Base-by-base conservation (phyloP, 163 green algal genomes). In the Scenedesmus sp. region DNA sequence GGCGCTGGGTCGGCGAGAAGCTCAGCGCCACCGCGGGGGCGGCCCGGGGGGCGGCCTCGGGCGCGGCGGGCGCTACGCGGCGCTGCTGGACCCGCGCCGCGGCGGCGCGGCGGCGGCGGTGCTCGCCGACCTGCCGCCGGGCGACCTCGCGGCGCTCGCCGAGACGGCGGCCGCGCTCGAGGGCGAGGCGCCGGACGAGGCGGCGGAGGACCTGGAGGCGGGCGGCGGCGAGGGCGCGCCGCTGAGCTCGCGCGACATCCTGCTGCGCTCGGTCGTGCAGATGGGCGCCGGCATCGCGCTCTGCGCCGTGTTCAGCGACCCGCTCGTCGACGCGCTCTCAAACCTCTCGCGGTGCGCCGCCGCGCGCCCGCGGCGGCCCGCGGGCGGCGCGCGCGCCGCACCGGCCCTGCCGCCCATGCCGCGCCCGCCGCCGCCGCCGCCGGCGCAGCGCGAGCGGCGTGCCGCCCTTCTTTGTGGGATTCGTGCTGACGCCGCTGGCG, bases 401-500 rank as follows among this genome's bases (percentile, higher is more conserved):
- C 57, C 2, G 39, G 22, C 39, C 20, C 11, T 63, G 26, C 14
- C 60, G 17, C 24, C 17, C 22, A 3, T 75, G 66, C 66, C 56
- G 44, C 57, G 18, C 26, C 28, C 17, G 34, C 42, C 45, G 53
- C 18, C 60, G 29, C 26, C 34, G 9, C 17, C 31, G 28, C 18
- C 62, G 86, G 20, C 83, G 75, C 56, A 84, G 78, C 66, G 84
- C 88, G 3, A 85, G 78, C 1, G 57, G 70, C 45, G 85, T 94
- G 39, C 78, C 85, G 15, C 34, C 81, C 10, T 94, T 94, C 82
- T 88, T 90, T 28, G 87, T 94, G 4, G 83, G 87, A 2, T 94
- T 94, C 77, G 77, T 89, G n/a, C 70, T 92, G 60, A 89, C 87
- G 13, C 90, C 90, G 0, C 78, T 94, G 33, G 90, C 89, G 44